Base-by-base conservation (phyloP, 2,329 filamentous ascomycete genomes). In the Beauveria pseudobassiana region DNA sequence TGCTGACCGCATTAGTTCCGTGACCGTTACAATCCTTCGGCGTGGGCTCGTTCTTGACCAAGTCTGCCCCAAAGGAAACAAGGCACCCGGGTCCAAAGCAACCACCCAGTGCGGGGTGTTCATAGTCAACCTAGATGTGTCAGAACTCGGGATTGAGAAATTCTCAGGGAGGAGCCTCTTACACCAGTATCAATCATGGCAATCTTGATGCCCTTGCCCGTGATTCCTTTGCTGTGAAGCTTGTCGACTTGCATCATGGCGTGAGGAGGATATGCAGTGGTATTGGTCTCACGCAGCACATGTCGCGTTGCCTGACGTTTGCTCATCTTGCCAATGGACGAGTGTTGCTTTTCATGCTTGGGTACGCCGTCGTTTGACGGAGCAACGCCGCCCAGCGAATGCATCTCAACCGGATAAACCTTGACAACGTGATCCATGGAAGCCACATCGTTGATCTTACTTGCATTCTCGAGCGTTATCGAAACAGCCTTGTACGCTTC, bases 401-500 rank as follows among this genome's bases (percentile, higher is more conserved):
- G 71, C 40, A 42, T n/a, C 14, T 42, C 14, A 26, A 83, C 77
- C 0, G 78, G 80, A 75, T 76, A 83, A 26, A 82, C 71, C 22
- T 72, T 70, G 73, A 79, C 81, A 67, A 84, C 75, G 46, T 72
- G 75, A 0, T 77, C 71, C 61, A 80, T 69, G 8, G 68, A 66
- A 1, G 73, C 72, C 62, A 84, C 71, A 64, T 75, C 71, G 10
- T 78, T 74, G 28, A 79, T 76, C 30, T 73, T 76, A 18, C 75
- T 74, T 42, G 40, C 40, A 42, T 42, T 42, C 56, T 79, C 72
- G 68, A 84, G 77, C 67, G 81, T 76, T 63, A 84, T 78, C 2
- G 82, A 83, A 2, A 76, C 77, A 59, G 81, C 82, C 66, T 78
- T 81, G 75, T 84, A 84, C n/a, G 83, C 72, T 64, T 76, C 74